Evolutionary conservation across 2,329 filamentous ascomycete genomes (phyloP).

Genomic region (Cytospora piceicola): DNA sequence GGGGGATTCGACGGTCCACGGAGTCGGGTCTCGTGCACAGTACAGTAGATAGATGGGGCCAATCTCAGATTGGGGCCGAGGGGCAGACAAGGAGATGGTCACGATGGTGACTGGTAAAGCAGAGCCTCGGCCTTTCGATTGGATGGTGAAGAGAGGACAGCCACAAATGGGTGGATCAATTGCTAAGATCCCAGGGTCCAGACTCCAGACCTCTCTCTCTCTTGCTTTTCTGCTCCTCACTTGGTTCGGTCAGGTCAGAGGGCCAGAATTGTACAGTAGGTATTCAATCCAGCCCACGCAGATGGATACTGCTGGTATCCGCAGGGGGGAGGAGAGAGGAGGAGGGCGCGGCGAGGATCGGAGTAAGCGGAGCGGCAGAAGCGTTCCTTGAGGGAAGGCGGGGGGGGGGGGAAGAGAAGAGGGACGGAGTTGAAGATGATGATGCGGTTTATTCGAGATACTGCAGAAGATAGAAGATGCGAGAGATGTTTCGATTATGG

Average conservation of each 20-base stretch:
- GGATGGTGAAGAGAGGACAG: conserved; percentile 17
- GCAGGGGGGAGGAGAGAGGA: conserved; percentile 15
- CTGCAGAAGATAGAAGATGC: neutral
- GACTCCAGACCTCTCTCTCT: conserved; percentile 11
- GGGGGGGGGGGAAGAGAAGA: too few relatives aligned
- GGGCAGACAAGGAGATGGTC: conserved; percentile 14
- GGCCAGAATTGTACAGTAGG: conserved; percentile 12
- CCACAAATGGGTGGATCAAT: conserved; percentile 6
- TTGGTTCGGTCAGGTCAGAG: neutral
- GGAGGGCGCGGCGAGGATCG: conserved; percentile 19
- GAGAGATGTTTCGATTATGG: neutral
- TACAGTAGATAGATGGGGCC: conserved; percentile 13
- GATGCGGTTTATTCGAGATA: conserved; percentile 2
- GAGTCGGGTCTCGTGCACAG: conserved; percentile 4
- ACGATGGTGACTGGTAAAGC: conserved; percentile 18
- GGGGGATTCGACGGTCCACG: conserved; percentile 4
- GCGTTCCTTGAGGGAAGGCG: conserved; percentile 16
- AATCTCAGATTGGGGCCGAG: conserved; percentile 5
- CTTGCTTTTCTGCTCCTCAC: neutral
- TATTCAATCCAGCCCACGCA: conserved; percentile 30
- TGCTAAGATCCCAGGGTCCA: neutral
- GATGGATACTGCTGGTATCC: conserved; percentile 14
- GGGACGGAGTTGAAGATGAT: conserved; percentile 5
- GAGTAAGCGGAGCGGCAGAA: conserved; percentile 17
- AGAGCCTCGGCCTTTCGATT: conserved; percentile 19